These are phyloP conservation scores for Colletotrichum euphorbiae DNA, from an alignment of 2,329 filamentous ascomycete genomes.

Conservation along the genomic window DNA sequence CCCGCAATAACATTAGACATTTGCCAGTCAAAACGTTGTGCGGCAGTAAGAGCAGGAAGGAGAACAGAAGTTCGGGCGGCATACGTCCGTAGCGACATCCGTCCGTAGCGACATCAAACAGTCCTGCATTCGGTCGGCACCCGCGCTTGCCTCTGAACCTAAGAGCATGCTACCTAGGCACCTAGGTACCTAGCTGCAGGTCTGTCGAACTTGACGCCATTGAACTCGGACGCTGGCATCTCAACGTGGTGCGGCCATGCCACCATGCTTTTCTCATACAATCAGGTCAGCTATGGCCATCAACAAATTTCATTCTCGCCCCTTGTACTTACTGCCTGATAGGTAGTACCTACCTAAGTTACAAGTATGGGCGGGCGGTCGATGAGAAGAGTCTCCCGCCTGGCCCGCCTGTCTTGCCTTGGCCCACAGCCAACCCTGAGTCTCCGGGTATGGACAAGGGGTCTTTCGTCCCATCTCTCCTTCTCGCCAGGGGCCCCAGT, in stretches of 20 bases:
- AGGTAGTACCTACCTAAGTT: no score
- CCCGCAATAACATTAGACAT: conserved; percentile 11
- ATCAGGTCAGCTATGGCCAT: no score
- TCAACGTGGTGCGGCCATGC: conserved; percentile 12
- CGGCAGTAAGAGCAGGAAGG: background rate
- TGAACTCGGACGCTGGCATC: background rate
- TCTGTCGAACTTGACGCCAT: background rate
- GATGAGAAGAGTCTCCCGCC: conserved; percentile 5
- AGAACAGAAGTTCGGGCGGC: background rate
- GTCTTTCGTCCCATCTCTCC: conserved; percentile 27
- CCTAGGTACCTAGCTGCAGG: background rate
- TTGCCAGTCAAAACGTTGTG: conserved; percentile 1
- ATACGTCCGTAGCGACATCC: background rate
- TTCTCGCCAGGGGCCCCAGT: conserved; percentile 6
- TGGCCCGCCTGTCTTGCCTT: conserved; percentile 7
- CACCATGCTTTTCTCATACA: background rate
- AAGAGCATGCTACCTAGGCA: no score
- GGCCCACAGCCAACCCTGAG: conserved; percentile 1
- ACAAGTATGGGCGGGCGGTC: no score
- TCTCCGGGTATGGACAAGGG: conserved; percentile 13
- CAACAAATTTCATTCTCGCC: no score
- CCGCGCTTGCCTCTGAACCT: background rate
- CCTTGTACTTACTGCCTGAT: no score
- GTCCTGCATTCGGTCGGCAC: conserved; percentile 6
- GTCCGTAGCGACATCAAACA: background rate